Base-by-base conservation (phyloP, 2,329 filamentous ascomycete species). In the Cercospora zeae-maydis region DNA sequence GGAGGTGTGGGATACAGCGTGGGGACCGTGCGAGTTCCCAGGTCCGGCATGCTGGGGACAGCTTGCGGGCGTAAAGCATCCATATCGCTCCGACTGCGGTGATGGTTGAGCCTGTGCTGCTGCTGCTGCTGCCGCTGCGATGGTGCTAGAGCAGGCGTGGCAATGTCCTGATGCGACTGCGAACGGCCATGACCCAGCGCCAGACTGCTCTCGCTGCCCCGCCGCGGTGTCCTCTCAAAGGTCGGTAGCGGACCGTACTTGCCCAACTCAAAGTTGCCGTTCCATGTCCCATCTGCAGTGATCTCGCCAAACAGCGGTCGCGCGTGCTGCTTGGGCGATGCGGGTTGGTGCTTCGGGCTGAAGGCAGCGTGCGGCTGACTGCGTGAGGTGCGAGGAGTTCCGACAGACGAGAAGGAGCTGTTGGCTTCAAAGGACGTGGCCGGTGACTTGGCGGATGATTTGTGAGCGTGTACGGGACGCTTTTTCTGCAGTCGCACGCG, bases 221-320 rank as follows among this genome's bases (percentile, higher is more conserved):
- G 83, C 66, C 88, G 71, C n/a, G 60, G 67, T 24, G 70, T 55
- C 33, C 58, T 61, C 30, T 69, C 63, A 24, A 71, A 69, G 30
- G 64, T 66, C 5, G 69, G 70, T n/a, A 72, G 62, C 36, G 67
- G 65, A 6, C 68, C 69, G 62, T 73, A 74, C 36, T 66, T 66
- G 34, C 67, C 66, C 31, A 65, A 39, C 24, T 68, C 67, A 55
- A 74, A 74, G 59, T 75, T 74, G 53, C 72, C 73, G 61, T 73
- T 73, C 84, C 80, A 69, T 80, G 81, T 68, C 85, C 73, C 81
- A 37, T 85, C 80, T n/a, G 85, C 82, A 30, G 86, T 78, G 68
- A 93, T 83, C 75, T 93, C 91, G 37, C 90, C 90, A 77, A 93
- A 93, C 19, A 93, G 78, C 36, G 90, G 84, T 65, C 82, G 82